Conservation (phyloP, 2,329 filamentous ascomycete genomes). For the Fonsecaea multimorphosa region DNA sequence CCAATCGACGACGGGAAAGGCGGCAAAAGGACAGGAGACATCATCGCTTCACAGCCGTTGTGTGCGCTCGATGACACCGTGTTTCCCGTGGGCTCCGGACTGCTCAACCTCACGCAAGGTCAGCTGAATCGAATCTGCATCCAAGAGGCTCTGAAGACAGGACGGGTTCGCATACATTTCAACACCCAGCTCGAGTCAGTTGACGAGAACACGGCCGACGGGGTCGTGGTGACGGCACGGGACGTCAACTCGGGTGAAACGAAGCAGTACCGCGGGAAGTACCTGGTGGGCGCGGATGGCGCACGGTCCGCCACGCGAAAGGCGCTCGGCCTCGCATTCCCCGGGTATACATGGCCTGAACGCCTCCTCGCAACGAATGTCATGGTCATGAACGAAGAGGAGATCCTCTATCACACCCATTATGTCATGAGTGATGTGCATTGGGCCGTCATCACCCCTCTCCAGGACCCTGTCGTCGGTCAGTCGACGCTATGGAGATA, state of each 20-base stretch:
- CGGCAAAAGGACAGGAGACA: constrained; percentile 19
- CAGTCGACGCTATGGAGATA: constrained; percentile 23
- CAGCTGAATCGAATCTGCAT: constrained; percentile 16
- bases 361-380: constrained; percentile 22
- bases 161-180: constrained; percentile 17
- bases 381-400: constrained; percentile 5
- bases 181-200: constrained; percentile 16
- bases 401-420: not conserved
- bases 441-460: constrained; percentile 17
- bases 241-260: constrained; percentile 3
- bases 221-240: constrained; percentile 2
- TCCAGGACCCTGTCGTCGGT: constrained; percentile 18
- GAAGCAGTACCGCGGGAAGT: constrained; percentile 2
- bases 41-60: constrained; percentile 14
- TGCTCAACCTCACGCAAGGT: constrained; percentile 17
- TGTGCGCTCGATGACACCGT: constrained; percentile 12
- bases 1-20: constrained; percentile 22
- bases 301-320: constrained; percentile 14
- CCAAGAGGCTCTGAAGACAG: constrained; percentile 15
- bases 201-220: constrained; percentile 2
- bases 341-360: constrained; percentile 26
- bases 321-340: constrained; percentile 20
- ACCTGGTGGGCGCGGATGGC: constrained; percentile 20
- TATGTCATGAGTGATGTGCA: constrained; percentile 8
- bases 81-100: constrained; percentile 9